Base-by-base conservation (phyloP, 805 yeast genomes). In the Kurtzmaniella cleridarum region DNA sequence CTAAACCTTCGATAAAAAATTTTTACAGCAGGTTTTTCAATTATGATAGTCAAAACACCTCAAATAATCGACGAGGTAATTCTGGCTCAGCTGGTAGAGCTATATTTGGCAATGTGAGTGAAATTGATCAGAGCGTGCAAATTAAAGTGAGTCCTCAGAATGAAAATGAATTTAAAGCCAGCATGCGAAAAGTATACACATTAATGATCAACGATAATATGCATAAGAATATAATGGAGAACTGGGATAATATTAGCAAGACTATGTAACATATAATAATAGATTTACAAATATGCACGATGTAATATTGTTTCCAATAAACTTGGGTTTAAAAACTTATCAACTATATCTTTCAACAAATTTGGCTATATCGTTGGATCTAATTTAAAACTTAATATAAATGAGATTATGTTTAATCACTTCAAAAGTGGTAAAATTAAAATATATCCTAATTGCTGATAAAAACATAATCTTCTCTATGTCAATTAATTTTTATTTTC, bases 221-320 rank as follows among this genome's bases (percentile, higher is more conserved):
- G 16, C 14, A 30, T 24, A 29, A 29, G 12, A 10, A 29, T 20
- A 18, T 12, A 13, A n/a, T 54, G 10, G 59, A 60, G 26, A 67
- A 63, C 20, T 62, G 69, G 69, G 67, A 62, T 38, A 50, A 62
- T 37, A 61, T 62, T 5, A 59, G 65, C 41, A 50, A 55, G 27
- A 51, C 59, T 51, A 48, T 54, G 30, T 48, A 37, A 36, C 17
- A 30, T 20, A 5, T 8, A 5, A 20, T 5, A 15, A 29, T 20
- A 20, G 24, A 20, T 20, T 20, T 20, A 20, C 24, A 20, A 20
- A 20, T 31, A 34, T 8, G 12, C 17, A 11, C 23, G 6, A 24
- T 26, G 6, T 34, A 13, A 27, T 7, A 34, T 16, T 7, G n/a
- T n/a, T n/a, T n/a, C n/a, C n/a, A n/a, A n/a, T n/a, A n/a, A n/a